A percentile compares a stretch with the other conserved stretches of the same genome.
Conservation (phyloP, 2,329 filamentous ascomycete species). For the Microsporum audouinii region DNA sequence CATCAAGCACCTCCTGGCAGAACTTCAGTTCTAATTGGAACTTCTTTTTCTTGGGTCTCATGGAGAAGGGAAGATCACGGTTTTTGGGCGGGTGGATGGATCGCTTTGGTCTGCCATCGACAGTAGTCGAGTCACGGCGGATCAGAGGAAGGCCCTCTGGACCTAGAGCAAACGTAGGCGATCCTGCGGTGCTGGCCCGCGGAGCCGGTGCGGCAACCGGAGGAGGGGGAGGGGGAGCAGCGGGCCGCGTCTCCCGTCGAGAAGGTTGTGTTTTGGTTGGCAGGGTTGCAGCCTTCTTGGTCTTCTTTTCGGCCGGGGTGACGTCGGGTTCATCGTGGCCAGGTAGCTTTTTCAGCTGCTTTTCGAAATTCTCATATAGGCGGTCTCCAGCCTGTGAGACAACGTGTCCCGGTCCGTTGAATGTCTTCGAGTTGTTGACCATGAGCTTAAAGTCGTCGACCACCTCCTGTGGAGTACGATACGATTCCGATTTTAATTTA, state of each 20-base stretch:
- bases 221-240: constrained; percentile 9
- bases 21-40: constrained; percentile 81
- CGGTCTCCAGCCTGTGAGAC: constrained; percentile 58
- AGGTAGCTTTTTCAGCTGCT: constrained; percentile 50
- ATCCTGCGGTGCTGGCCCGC: constrained; percentile 32
- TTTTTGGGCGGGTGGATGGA: constrained; percentile 85
- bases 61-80: constrained; percentile 81
- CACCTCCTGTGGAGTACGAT: constrained; percentile 60
- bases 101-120: constrained; percentile 75
- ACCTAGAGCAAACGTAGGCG: constrained; percentile 58
- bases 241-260: constrained; percentile 36
- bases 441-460: constrained; percentile 65
- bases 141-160: constrained; percentile 70
- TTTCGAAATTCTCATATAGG: constrained; percentile 48
- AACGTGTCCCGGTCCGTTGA: constrained; percentile 69
- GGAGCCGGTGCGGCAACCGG: constrained; percentile 18
- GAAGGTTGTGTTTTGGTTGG: constrained; percentile 34
- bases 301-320: constrained; percentile 51
- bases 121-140: constrained; percentile 69
- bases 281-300: constrained; percentile 29
- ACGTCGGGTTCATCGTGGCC: constrained; percentile 47
- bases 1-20: constrained; percentile 67
- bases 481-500: constrained; percentile 60
- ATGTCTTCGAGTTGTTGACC: constrained; percentile 63
- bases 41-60: constrained; percentile 83